Base-by-base conservation (phyloP, 805 yeast species). In the Saturnispora dispora region DNA sequence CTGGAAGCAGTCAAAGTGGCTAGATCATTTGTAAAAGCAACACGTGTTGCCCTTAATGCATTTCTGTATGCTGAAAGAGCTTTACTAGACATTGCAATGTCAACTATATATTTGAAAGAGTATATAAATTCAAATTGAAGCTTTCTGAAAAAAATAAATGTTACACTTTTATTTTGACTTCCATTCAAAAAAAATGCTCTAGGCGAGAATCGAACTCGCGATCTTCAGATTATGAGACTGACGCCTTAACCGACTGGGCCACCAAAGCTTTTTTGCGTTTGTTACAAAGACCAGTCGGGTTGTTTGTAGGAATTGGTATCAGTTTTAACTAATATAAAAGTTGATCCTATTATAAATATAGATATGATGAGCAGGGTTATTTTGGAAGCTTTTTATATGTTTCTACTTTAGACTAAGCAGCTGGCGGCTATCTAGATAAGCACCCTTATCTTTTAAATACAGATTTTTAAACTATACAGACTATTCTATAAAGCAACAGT, bases 21-120 rank as follows among this genome's bases (percentile, higher is more conserved):
- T 1, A 57, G 9, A 57, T 81, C 87, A 6, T 72, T 71, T 43
- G 68, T 65, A 61, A 85, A 85, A 0, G 86, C 87, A 3, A 78
- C 57, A 30, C 71, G 69, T 0, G 87, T 79, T 8, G 91, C 88
- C 58, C 88, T 75, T 33, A 85, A 66, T 2, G 87, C 84, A 47
- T 72, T 71, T 65, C 85, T 77, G 63, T 83, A 85, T 0, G 89
- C 88, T 10, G 53, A 49, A 18, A 66, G 48, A 30, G 71, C 62
- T 41, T 55, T 57, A n/a, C 41, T 46, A 22, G 59, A 25, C 47
- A 64, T 46, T 20, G 35, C 3, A 10, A 15, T n/a, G 33, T 17
- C 10, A n/a, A 11, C 5, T 11, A 11, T 9, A 13, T 5, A 30
- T 11, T 30, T 11, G 15, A 30, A 10, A 11, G 15, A 30, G 5